These are phyloP conservation scores for Agaricus blazei DNA, from an alignment of 768 basidiomycete genomes.

Conservation along the genomic window DNA sequence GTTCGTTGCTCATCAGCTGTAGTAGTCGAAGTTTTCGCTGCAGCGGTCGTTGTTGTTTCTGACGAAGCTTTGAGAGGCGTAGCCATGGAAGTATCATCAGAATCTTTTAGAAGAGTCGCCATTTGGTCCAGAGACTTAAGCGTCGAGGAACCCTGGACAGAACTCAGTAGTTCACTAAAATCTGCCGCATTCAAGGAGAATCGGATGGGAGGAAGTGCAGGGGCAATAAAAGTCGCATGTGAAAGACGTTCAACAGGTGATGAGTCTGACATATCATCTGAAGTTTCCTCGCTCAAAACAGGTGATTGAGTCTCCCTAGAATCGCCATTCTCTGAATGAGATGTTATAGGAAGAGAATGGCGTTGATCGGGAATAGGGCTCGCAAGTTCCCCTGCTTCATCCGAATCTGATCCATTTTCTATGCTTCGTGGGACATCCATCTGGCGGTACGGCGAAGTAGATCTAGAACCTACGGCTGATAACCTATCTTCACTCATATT, in stretches of 20 bases:
- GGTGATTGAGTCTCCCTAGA: background rate
- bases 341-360: conserved; percentile 30
- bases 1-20: background rate
- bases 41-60: conserved; percentile 20
- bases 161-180: conserved; percentile 69
- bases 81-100: conserved; percentile 14
- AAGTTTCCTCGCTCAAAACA: conserved; percentile 20
- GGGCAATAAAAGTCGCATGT: conserved; percentile 76
- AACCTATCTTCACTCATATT: conserved; percentile 24
- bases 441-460: conserved; percentile 56
- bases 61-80: conserved; percentile 31
- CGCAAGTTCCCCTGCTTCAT: conserved; percentile 46
- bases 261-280: conserved; percentile 47
- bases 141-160: conserved; percentile 46
- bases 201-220: conserved; percentile 86
- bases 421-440: conserved; percentile 69
- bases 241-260: conserved; percentile 64
- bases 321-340: conserved; percentile 37
- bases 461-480: conserved; percentile 35
- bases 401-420: conserved; percentile 73
- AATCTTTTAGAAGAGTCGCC: conserved; percentile 34
- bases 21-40: conserved; percentile 1
- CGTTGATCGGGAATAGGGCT: conserved; percentile 15
- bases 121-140: conserved; percentile 44
- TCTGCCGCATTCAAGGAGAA: conserved; percentile 83